These are phyloP conservation scores for Penicillium taxi DNA, from an alignment of 495 filamentous ascomycete species.

Conservation along the genomic window DNA sequence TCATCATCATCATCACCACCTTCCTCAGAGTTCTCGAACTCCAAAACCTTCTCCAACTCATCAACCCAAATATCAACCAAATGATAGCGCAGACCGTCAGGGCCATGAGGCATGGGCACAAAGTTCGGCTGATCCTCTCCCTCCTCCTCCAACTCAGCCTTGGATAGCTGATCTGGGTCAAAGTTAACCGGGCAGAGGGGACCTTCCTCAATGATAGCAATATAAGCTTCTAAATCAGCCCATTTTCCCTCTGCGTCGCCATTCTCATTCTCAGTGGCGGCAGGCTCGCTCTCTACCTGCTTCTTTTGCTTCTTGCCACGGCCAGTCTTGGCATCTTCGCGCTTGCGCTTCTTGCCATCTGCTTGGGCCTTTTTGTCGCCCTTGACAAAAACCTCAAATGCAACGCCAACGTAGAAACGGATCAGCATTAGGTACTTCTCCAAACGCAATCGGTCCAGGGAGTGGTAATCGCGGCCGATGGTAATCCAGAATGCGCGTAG, in stretches of 20 bases:
- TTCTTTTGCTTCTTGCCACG: slow-evolving; percentile 41
- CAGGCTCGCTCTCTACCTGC: slow-evolving; percentile 9
- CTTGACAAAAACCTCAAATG: slow-evolving; percentile 46
- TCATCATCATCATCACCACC: slow-evolving; percentile 19
- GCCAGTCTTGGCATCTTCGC: slow-evolving; percentile 23
- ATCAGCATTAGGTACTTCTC: slow-evolving; percentile 90
- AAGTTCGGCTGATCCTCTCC: slow-evolving; percentile 25
- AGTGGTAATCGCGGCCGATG: slow-evolving; percentile 71
- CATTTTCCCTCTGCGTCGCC: slow-evolving; percentile 35
- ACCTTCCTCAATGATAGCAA: slow-evolving; percentile 36
- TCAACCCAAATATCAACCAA: slow-evolving; percentile 87
- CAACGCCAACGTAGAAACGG: slow-evolving; percentile 62
- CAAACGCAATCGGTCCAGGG: slow-evolving; percentile 78
- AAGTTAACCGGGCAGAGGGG: slow-evolving; percentile 40
- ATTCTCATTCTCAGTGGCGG: slow-evolving; percentile 7
- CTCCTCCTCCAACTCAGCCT: too few relatives aligned
- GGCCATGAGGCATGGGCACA: slow-evolving; percentile 43
- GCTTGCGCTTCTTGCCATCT: slow-evolving; percentile 25
- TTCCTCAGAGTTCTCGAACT: slow-evolving; percentile 39
- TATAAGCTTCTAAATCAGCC: slow-evolving; percentile 33
- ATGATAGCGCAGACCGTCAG: slow-evolving; percentile 81
- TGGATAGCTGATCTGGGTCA: slow-evolving; percentile 34
- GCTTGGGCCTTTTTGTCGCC: slow-evolving; percentile 7
- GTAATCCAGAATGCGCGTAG: slow-evolving; percentile 84
- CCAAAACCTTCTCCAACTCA: slow-evolving; percentile 63